Base-by-base conservation (phyloP, 2,329 filamentous ascomycete species). In the Cercospora zeina region DNA sequence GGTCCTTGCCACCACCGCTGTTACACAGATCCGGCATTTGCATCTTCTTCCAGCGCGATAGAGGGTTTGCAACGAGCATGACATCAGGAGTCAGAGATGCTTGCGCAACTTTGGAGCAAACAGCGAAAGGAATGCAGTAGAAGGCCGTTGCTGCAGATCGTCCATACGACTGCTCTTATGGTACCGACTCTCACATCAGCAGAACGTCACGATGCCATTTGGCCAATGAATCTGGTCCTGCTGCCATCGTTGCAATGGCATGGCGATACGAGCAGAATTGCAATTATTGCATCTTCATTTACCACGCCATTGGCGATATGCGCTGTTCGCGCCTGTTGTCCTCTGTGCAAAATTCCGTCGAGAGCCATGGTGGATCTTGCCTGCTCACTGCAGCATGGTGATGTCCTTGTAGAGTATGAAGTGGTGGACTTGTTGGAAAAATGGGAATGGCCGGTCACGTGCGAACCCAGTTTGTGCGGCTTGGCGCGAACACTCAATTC, bases 401-500 rank as follows among this genome's bases (percentile, higher is more conserved):
- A 24, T 24, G 21, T 49, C 42, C 42, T 27, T 3, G 42, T 11
- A 11, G 8, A n/a, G 3, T 49, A 13, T 49, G 19, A 14, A 27
- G 11, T 7, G 19, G 42, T 49, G 21, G 16, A 45, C 11, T 19
- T 49, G 21, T 49, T 24, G 8, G 2, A 11, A 21, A 13, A 14
- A 13, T 49, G 21, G 42, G 2, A 19, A 24, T n/a, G 11, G 21
- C 19, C 42, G 42, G 21, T 49, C 42, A 49, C 42, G 42, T 49
- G 39, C 37, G 31, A 34, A 10, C 11, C 42, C 19, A n/a, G 42
- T 53, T 53, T 53, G 49, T 53, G 49, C 49, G 49, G 42, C 42
- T 49, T 49, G 42, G 42, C 42, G 42, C 42, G 42, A 49, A 49
- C 42, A 49, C 42, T 49, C 42, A 49, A 49, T 49, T 33, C 34